Conservation (phyloP, 805 yeast species). For the Wickerhamiella azyma region DNA sequence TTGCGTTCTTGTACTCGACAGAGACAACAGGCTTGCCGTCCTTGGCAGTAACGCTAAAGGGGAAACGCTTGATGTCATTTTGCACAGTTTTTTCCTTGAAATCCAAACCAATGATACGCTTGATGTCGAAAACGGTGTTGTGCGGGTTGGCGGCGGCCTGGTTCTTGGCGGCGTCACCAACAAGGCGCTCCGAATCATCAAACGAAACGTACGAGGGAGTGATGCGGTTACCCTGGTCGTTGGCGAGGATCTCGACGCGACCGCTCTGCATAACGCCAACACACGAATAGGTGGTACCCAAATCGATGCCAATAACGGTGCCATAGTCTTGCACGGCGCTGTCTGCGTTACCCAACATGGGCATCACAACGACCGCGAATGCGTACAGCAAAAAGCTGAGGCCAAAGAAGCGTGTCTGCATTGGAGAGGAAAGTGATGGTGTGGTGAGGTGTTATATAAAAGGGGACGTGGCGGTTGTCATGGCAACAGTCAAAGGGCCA, state of each 20-base stretch:
- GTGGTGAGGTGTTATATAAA: not conserved
- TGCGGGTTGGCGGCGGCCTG: constrained; percentile 82
- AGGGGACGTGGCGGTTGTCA: constrained; percentile 1
- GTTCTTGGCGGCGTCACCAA: constrained; percentile 94
- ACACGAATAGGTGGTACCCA: constrained; percentile 96
- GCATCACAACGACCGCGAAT: constrained; percentile 25
- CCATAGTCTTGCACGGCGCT: constrained; percentile 29
- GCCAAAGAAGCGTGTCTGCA: constrained; percentile 8
- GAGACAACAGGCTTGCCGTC: constrained; percentile 72
- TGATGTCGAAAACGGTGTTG: constrained; percentile 82
- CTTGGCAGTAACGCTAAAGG: constrained; percentile 55
- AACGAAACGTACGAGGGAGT: constrained; percentile 93
- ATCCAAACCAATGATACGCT: constrained; percentile 80
- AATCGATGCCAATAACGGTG: constrained; percentile 78
- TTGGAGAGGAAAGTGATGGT: not conserved
- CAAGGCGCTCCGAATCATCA: constrained; percentile 80
- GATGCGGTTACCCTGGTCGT: constrained; percentile 95
- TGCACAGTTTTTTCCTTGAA: constrained; percentile 66
- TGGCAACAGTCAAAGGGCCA: constrained; percentile 1
- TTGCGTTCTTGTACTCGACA: constrained; percentile 61
- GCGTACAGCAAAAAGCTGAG: constrained; percentile 24
- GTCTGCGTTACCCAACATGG: constrained; percentile 25
- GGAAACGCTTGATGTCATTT: constrained; percentile 70
- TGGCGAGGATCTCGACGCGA: constrained; percentile 83
- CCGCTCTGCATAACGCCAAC: constrained; percentile 80